Evolutionary conservation across 1,139 yeast species (phyloP).

Genomic region (Debaryomycetaceae sp.): DNA sequence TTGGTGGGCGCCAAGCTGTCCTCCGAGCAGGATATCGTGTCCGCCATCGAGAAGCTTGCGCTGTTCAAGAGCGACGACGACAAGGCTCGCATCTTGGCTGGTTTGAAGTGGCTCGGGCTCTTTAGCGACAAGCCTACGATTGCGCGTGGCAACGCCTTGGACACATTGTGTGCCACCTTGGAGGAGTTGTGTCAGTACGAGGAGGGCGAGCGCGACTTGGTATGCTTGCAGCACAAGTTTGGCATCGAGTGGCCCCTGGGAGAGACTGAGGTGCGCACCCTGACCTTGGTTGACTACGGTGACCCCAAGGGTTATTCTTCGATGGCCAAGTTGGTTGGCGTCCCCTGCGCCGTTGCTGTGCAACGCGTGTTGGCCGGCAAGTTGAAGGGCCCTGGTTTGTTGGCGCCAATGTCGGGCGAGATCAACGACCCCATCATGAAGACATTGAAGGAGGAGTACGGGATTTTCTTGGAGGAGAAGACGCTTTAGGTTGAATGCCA

Average conservation of each 20-base stretch:
- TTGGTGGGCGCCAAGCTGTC: constrained; percentile 71
- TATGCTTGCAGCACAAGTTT: constrained; percentile 93
- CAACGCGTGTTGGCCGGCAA: constrained; percentile 83
- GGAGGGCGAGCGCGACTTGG: constrained; percentile 92
- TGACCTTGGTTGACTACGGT: constrained; percentile 94
- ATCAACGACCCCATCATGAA: constrained; percentile 88
- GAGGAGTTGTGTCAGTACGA: constrained; percentile 96
- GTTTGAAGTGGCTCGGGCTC: constrained; percentile 91
- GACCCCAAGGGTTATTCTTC: constrained; percentile 91
- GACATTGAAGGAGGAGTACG: constrained; percentile 84
- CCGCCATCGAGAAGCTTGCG: constrained; percentile 74
- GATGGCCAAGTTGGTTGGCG: constrained; percentile 98
- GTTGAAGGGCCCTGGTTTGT: constrained; percentile 67
- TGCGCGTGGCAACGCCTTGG: constrained; percentile 93
- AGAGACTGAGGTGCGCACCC: constrained; percentile 82
- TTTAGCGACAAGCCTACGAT: constrained; percentile 72
- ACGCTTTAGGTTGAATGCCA: constrained; percentile 32
- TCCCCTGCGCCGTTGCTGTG: constrained; percentile 96
- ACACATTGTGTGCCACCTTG: constrained; percentile 92
- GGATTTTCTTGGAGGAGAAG: constrained; percentile 85
- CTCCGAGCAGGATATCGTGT: constrained; percentile 66
- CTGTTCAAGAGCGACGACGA: constrained; percentile 78
- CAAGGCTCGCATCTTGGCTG: constrained; percentile 80
- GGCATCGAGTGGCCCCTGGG: constrained; percentile 98
- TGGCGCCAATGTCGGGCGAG: constrained; percentile 91